Evolutionary conservation across 192 early-diverging fungal genomes (phyloP).

Genomic region (Helicostylum pulchrum): DNA sequence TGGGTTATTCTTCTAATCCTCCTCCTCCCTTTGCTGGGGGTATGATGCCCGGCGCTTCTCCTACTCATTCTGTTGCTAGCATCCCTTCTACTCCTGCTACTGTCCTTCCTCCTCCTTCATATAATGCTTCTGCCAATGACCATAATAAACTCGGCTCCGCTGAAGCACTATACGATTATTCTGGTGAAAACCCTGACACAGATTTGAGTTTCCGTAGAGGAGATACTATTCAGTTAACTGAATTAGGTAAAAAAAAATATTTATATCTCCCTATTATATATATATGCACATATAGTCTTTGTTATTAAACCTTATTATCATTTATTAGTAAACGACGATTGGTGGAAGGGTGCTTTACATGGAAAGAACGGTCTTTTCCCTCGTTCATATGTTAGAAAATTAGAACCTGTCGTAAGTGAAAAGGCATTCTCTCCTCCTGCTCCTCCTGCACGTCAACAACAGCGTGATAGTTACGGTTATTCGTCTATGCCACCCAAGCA

Average conservation of each 20-base stretch:
- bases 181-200: constrained; percentile 48
- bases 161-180: constrained; percentile 63
- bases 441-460: neutral
- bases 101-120: constrained; percentile 19
- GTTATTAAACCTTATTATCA: neutral
- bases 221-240: constrained; percentile 53
- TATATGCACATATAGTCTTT: too few species aligned
- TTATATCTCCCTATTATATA: neutral
- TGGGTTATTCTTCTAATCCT: neutral
- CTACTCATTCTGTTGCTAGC: too few species aligned
- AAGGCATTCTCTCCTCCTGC: neutral
- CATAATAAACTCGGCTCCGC: constrained; percentile 27
- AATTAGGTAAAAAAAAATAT: constrained; percentile 38
- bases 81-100: neutral
- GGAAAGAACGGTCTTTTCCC: constrained; percentile 37
- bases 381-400: constrained; percentile 31
- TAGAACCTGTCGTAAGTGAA: neutral
- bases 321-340: constrained; percentile 36
- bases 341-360: constrained; percentile 33
- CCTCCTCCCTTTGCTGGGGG: too few species aligned
- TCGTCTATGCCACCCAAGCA: neutral
- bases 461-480: neutral
- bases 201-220: constrained; percentile 65
- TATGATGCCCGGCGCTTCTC: too few species aligned
- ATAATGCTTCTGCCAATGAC: neutral